A percentile compares a stretch with the other conserved stretches of the same genome.
phyloP scores from a whole-genome alignment of 805 yeast genomes.

The Ogataea saltuana region DNA sequence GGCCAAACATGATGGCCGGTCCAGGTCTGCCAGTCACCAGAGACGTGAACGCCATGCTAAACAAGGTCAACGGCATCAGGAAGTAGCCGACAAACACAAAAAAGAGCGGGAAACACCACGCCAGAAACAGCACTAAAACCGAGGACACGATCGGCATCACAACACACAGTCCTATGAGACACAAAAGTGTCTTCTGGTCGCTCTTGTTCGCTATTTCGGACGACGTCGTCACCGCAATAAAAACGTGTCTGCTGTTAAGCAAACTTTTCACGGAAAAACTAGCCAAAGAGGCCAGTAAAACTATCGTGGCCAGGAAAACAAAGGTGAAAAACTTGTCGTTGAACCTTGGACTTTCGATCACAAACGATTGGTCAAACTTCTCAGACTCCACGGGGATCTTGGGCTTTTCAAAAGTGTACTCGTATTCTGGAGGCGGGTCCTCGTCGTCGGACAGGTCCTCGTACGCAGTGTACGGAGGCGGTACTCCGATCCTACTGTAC shows the following conservation, averaged over 20 bases:
- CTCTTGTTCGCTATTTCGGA: slow-evolving; percentile 4
- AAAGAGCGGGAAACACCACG: slow-evolving; percentile 30
- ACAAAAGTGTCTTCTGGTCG: slow-evolving; percentile 9
- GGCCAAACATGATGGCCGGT: slow-evolving; percentile 19
- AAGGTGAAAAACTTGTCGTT: slow-evolving; percentile 74
- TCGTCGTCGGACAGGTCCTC: slow-evolving; percentile 22
- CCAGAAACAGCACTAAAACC: slow-evolving; percentile 22
- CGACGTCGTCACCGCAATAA: not conserved
- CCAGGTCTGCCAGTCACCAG: slow-evolving; percentile 24
- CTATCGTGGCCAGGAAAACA: slow-evolving; percentile 38
- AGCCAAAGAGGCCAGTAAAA: slow-evolving; percentile 16
- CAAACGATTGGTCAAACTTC: slow-evolving; percentile 68
- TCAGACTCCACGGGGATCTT: slow-evolving; percentile 32
- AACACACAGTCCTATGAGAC: slow-evolving; percentile 18
- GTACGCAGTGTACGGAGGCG: slow-evolving; percentile 23
- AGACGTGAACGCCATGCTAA: slow-evolving; percentile 24
- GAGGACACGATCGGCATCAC: slow-evolving; percentile 28
- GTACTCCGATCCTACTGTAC: slow-evolving; percentile 10
- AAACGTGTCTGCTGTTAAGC: slow-evolving; percentile 10
- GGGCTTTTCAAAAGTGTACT: slow-evolving; percentile 35
- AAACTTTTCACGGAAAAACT: slow-evolving; percentile 16
- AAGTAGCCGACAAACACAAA: slow-evolving; percentile 33
- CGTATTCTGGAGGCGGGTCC: slow-evolving; percentile 30
- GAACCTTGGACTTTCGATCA: slow-evolving; percentile 58
- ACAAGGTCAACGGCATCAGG: slow-evolving; percentile 30